Percentiles rank a stretch among this genome's conserved stretches.
phyloP scores from a whole-genome alignment of 1,139 yeast species.

The Yamadazyma sp. region DNA sequence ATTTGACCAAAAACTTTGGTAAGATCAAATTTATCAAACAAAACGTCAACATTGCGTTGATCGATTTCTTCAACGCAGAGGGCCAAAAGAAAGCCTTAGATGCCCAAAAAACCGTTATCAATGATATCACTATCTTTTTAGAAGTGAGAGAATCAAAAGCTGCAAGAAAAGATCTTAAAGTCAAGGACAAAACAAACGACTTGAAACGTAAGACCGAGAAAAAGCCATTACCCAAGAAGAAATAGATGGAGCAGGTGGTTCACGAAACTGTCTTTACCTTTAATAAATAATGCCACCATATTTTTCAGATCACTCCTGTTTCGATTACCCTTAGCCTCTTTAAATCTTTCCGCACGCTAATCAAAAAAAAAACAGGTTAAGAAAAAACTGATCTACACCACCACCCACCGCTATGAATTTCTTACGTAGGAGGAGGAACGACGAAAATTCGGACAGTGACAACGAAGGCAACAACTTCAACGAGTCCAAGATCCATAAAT shows the following conservation, averaged over 20 bases:
- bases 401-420: conserved; percentile 31
- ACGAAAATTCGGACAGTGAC: conserved; percentile 27
- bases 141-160: conserved; percentile 47
- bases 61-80: conserved; percentile 53
- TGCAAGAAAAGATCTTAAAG: conserved; percentile 16
- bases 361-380: no score
- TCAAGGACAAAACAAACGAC: conserved; percentile 18
- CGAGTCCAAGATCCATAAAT: conserved; percentile 39
- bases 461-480: conserved; percentile 21
- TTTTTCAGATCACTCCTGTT: background rate
- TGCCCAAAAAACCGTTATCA: conserved; percentile 38
- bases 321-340: no score
- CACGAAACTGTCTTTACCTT: no score
- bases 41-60: conserved; percentile 48
- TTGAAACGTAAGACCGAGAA: conserved; percentile 22
- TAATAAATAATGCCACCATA: background rate
- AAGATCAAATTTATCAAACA: conserved; percentile 44
- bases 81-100: conserved; percentile 60
- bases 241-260: conserved; percentile 2
- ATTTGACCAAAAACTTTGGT: conserved; percentile 65
- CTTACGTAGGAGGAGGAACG: conserved; percentile 36
- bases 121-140: conserved; percentile 39
- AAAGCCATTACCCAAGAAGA: conserved; percentile 19
- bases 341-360: no score
- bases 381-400: background rate